These are phyloP conservation scores for Clavispora carvajalis DNA, from an alignment of 805 yeast genomes.

Conservation along the genomic window DNA sequence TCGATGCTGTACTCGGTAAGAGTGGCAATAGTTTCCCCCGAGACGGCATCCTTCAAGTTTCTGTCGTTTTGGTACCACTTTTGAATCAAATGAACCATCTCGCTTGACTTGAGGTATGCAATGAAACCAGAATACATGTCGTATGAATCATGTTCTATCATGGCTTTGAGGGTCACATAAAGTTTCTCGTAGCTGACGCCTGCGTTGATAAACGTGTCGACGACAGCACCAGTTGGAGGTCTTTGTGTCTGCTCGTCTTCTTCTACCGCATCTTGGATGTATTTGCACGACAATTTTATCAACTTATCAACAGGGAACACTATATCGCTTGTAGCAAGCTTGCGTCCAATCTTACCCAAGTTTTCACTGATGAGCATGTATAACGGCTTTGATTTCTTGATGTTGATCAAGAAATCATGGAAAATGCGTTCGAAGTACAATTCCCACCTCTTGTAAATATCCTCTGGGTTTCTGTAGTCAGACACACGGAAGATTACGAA, in stretches of 20 bases:
- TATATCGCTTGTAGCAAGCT: slow-evolving; percentile 61
- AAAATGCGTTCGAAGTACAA: slow-evolving; percentile 52
- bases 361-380: slow-evolving; percentile 33
- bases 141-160: slow-evolving; percentile 54
- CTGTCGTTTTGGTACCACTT: slow-evolving; percentile 65
- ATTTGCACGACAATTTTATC: slow-evolving; percentile 57
- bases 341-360: slow-evolving; percentile 52
- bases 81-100: slow-evolving; percentile 60
- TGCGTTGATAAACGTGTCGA: slow-evolving; percentile 57
- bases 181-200: slow-evolving; percentile 62
- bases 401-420: slow-evolving; percentile 25
- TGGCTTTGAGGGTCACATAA: slow-evolving; percentile 57
- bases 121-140: slow-evolving; percentile 48
- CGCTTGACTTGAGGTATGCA: slow-evolving; percentile 35
- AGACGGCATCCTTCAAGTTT: slow-evolving; percentile 52
- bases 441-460: slow-evolving; percentile 77
- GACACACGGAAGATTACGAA: slow-evolving; percentile 74
- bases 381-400: slow-evolving; percentile 27
- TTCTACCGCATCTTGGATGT: slow-evolving; percentile 38
- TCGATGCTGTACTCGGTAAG: slow-evolving; percentile 45
- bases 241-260: slow-evolving; percentile 27
- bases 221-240: slow-evolving; percentile 50
- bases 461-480: slow-evolving; percentile 80
- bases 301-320: slow-evolving; percentile 76
- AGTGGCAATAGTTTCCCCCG: slow-evolving; percentile 40